These are phyloP conservation scores for Hymenoscyphus linearis DNA, from an alignment of 2,329 filamentous ascomycete genomes.

Conservation along the genomic window DNA sequence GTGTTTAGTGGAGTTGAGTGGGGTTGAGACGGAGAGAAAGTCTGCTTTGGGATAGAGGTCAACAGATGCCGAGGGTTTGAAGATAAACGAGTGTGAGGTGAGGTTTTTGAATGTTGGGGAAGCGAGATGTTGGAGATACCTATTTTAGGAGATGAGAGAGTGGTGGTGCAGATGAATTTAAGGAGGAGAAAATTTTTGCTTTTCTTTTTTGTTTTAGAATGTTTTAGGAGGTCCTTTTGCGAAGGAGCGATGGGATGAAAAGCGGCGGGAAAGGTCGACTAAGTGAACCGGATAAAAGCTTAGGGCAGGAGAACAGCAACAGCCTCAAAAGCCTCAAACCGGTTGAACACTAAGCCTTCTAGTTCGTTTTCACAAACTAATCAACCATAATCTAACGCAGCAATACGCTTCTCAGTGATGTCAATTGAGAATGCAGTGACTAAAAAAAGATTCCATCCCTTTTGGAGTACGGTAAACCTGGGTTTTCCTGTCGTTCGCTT, in stretches of 20 bases:
- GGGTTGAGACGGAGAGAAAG: neutral
- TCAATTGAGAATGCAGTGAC: too few species aligned
- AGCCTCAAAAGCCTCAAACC: neutral
- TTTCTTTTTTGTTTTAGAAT: constrained; percentile 3
- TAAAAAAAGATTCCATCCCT: too few species aligned
- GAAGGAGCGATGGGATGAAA: neutral
- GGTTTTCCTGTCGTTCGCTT: too few species aligned
- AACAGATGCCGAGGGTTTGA: neutral
- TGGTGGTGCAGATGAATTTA: too few species aligned
- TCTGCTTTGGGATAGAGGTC: neutral
- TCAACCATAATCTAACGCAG: too few species aligned
- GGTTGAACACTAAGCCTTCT: neutral
- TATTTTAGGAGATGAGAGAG: neutral
- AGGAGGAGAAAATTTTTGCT: too few species aligned
- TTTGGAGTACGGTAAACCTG: too few species aligned
- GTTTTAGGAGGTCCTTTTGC: neutral
- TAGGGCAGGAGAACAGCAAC: neutral
- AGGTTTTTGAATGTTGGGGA: neutral
- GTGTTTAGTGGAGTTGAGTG: neutral
- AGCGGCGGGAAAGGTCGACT: neutral
- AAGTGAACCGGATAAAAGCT: neutral
- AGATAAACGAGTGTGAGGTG: neutral
- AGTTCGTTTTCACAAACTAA: too few species aligned
- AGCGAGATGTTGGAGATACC: neutral
- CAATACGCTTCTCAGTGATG: too few species aligned